Percentiles rank a stretch among this genome's conserved stretches.
Conservation (phyloP, 345 rosid species). For the Mangifera indica region DNA sequence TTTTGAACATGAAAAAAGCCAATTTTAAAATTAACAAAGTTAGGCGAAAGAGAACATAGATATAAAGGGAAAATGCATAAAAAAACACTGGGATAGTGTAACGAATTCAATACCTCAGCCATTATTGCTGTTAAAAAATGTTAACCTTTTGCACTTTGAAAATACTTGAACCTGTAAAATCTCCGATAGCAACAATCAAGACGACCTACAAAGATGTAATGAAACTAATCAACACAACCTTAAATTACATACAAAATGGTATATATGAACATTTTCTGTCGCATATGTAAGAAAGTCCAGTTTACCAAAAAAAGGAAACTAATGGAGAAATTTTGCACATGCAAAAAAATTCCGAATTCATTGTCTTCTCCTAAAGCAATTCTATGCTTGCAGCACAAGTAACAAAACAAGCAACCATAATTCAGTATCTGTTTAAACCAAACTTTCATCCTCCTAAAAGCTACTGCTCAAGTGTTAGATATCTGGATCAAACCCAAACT, state of each 20-base stretch:
- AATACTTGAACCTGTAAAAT: not conserved
- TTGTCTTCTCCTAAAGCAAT: not conserved
- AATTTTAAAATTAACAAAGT: too few species aligned
- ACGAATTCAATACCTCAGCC: conserved; percentile 59
- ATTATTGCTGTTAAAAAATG: conserved; percentile 26
- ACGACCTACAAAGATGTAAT: conserved; percentile 15
- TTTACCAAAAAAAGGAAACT: not conserved
- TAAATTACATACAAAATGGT: not conserved
- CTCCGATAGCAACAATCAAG: conserved; percentile 9
- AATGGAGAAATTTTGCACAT: too few species aligned
- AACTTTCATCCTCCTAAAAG: not conserved
- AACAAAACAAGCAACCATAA: not conserved
- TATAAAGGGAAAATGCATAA: too few species aligned
- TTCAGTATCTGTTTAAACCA: not conserved
- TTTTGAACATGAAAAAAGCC: not conserved
- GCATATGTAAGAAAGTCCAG: not conserved
- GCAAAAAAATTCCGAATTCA: not conserved
- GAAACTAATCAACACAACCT: not conserved
- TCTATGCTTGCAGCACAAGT: not conserved
- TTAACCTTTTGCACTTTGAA: not conserved
- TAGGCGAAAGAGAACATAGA: too few species aligned
- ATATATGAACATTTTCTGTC: not conserved
- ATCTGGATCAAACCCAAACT: not conserved
- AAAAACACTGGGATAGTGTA: not conserved
- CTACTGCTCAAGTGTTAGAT: not conserved